A percentile compares a stretch with the other conserved stretches of the same genome.
Evolutionary conservation across 2,329 filamentous ascomycete genomes (phyloP).

Genomic region (Hypoxylon sp.): DNA sequence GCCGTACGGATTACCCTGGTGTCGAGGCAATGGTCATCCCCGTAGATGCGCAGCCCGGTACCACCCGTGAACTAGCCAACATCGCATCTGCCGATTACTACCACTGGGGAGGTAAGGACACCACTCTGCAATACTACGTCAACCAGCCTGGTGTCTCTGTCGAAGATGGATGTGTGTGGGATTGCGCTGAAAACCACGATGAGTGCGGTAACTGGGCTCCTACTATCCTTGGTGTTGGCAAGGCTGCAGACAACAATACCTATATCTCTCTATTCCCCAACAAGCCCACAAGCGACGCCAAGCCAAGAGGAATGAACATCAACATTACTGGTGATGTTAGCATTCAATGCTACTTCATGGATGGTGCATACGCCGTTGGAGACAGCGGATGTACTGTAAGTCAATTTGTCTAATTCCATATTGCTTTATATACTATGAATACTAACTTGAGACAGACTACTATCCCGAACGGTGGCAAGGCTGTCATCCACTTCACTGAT

Average conservation of each 20-base stretch:
- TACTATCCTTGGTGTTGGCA: conserved; percentile 86
- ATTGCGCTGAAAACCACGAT: conserved; percentile 62
- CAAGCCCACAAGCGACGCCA: conserved; percentile 77
- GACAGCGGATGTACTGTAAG: conserved; percentile 85
- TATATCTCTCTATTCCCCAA: conserved; percentile 92
- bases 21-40: conserved; percentile 91
- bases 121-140: conserved; percentile 96
- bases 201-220: conserved; percentile 88
- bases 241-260: conserved; percentile 73
- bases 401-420: conserved; percentile 45
- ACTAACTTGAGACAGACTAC: conserved; percentile 58
- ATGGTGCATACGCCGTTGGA: conserved; percentile 73
- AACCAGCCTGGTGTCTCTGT: conserved; percentile 82
- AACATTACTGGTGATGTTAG: conserved; percentile 77
- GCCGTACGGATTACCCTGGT: conserved; percentile 97
- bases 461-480: conserved; percentile 60
- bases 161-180: conserved; percentile 83
- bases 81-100: conserved; percentile 82
- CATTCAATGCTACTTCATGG: conserved; percentile 74
- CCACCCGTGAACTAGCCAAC: conserved; percentile 77
- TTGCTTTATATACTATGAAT: neutral
- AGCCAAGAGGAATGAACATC: conserved; percentile 81
- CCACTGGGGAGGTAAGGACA: conserved; percentile 79
- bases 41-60: conserved; percentile 73
- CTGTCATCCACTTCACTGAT: conserved; percentile 63